Conservation (phyloP, 108 stramenopile genomes). For the Nitzschia sp. region DNA sequence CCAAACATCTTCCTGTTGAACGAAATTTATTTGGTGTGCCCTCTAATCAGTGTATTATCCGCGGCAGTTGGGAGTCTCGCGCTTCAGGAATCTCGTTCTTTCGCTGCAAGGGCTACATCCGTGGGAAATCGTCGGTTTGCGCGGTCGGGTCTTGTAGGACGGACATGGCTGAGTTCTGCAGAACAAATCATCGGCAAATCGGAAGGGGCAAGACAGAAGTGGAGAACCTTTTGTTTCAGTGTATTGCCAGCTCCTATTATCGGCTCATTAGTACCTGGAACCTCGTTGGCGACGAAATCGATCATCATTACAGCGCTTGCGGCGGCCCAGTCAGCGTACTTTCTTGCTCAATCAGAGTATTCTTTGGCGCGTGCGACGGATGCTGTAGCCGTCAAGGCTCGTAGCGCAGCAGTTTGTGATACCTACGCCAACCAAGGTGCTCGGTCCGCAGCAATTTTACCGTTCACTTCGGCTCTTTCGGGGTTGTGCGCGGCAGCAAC, state of each 20-base stretch:
- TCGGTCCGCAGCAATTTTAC: conserved; percentile 79
- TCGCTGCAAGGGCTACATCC: conserved; percentile 62
- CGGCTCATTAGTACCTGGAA: conserved; percentile 75
- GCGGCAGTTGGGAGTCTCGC: conserved; percentile 78
- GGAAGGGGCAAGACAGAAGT: conserved; percentile 37
- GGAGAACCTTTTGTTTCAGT: conserved; percentile 63
- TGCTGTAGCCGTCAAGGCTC: conserved; percentile 84
- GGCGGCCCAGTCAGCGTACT: conserved; percentile 85
- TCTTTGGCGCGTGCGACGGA: conserved; percentile 73
- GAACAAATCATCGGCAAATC: conserved; percentile 74
- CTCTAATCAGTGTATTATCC: conserved; percentile 61
- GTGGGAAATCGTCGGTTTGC: conserved; percentile 89
- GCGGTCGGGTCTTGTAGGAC: conserved; percentile 61
- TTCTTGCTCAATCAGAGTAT: conserved; percentile 72
- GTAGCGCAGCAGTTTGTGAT: conserved; percentile 86
- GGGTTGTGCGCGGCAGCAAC: conserved; percentile 88
- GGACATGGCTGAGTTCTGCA: conserved; percentile 75
- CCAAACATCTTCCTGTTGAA: conserved; percentile 42
- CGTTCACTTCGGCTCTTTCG: conserved; percentile 85
- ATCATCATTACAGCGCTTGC: conserved; percentile 80
- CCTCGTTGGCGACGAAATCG: conserved; percentile 64
- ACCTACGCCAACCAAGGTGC: conserved; percentile 92
- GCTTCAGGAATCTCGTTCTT: conserved; percentile 61
- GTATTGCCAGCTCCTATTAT: conserved; percentile 80
- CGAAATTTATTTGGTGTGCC: conserved; percentile 80